phyloP scores from a whole-genome alignment of 176 grass and related monocot species.

The Lolium rigidum region DNA sequence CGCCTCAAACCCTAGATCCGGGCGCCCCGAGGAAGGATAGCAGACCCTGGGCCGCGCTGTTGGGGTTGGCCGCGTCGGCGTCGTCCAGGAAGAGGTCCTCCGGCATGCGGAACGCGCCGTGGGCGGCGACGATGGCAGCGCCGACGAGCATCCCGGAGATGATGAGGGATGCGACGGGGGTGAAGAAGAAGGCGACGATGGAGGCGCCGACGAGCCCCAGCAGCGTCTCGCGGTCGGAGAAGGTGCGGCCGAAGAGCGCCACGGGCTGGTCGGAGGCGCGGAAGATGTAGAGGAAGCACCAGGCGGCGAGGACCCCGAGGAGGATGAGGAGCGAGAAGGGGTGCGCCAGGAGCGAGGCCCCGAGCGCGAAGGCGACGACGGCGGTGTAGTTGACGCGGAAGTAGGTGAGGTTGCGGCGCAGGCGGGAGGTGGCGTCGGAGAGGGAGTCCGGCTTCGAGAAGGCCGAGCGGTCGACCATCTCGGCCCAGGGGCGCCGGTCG shows the following conservation, averaged over 20 bases:
- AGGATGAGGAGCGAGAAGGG: conserved; percentile 91
- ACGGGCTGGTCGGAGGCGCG: conserved; percentile 83
- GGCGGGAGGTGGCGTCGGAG: conserved; percentile 87
- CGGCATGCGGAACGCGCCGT: conserved; percentile 74
- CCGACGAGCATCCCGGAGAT: conserved; percentile 86
- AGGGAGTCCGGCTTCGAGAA: conserved; percentile 88
- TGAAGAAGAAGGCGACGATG: conserved; percentile 77
- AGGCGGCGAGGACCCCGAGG: conserved; percentile 71
- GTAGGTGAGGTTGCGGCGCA: conserved; percentile 95
- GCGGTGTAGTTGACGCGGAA: conserved; percentile 99
- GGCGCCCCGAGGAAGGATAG: conserved; percentile 73
- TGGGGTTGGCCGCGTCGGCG: conserved; percentile 43
- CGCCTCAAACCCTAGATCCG: conserved; percentile 63
- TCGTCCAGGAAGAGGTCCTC: conserved; percentile 98
- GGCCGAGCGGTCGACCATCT: conserved; percentile 87
- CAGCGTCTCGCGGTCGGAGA: conserved; percentile 95
- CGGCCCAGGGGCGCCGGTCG: conserved; percentile 83
- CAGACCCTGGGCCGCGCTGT: conserved; percentile 54
- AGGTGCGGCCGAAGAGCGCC: conserved; percentile 86
- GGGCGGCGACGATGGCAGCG: conserved; percentile 65
- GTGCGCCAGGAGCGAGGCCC: conserved; percentile 74
- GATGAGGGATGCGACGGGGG: conserved; percentile 87
- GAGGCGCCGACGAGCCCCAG: conserved; percentile 67
- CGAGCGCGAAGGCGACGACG: conserved; percentile 71
- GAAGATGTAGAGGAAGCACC: conserved; percentile 98